A percentile compares a stretch with the other conserved stretches of the same genome.
Evolutionary conservation across 768 basidiomycete genomes (phyloP).

Genomic region (Lactarius tabidus): DNA sequence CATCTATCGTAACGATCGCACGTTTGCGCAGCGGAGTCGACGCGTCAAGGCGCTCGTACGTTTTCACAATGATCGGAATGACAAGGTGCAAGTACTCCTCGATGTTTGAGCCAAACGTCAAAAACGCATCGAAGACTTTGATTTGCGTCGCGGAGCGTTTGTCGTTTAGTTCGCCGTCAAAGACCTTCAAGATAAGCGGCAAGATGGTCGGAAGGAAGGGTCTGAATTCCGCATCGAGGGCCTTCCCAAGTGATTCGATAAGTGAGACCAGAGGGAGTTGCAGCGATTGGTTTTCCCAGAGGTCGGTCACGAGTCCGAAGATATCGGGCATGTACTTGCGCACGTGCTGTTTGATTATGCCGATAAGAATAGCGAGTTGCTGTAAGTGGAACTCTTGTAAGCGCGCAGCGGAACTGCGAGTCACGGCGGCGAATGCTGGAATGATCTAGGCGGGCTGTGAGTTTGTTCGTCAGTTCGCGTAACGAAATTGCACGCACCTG

Average conservation of each 20-base stretch:
- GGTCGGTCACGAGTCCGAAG: conserved; percentile 79
- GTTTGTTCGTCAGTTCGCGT: not conserved
- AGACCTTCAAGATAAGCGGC: conserved; percentile 84
- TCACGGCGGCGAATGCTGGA: conserved; percentile 89
- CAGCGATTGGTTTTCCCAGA: conserved; percentile 81
- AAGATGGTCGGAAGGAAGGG: conserved; percentile 90
- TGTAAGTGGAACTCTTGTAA: conserved; percentile 92
- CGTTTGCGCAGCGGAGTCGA: conserved; percentile 73
- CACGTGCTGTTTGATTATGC: conserved; percentile 96
- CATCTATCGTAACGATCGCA: conserved; percentile 89
- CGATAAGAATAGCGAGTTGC: conserved; percentile 90
- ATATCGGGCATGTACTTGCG: conserved; percentile 86
- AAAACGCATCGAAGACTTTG: conserved; percentile 91
- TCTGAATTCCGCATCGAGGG: conserved; percentile 95
- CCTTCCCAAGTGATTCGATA: conserved; percentile 88
- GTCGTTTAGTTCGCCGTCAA: conserved; percentile 83
- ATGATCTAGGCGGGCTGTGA: conserved; percentile 58
- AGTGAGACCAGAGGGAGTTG: conserved; percentile 91
- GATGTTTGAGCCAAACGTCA: conserved; percentile 93
- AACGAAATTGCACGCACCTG: conserved; percentile 50
- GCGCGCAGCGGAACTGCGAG: conserved; percentile 73
- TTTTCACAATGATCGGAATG: conserved; percentile 88
- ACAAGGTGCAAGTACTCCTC: conserved; percentile 98
- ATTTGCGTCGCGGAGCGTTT: conserved; percentile 74
- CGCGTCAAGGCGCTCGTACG: conserved; percentile 80